Base-by-base conservation (phyloP, 202 grass and related monocot species). In the Eragrostis tef region DNA sequence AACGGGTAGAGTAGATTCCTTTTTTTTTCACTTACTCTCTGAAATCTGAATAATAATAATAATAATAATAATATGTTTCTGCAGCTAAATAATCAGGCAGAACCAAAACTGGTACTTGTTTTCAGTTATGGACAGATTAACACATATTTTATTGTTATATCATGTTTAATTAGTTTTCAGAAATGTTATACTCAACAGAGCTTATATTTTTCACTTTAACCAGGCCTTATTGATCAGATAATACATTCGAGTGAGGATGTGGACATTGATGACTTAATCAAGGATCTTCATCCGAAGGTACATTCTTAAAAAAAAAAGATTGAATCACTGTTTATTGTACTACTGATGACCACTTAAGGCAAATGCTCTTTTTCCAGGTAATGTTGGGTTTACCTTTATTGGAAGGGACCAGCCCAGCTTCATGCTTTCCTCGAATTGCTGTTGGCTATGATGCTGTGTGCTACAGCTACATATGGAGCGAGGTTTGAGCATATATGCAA, bases 401-500 rank as follows among this genome's bases (percentile, higher is more conserved):
- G 81, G 96, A 99, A 87, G 96, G 92, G 45, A 92, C 89, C 61
- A 99, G 87, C 75, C 90, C 96, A 81, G 92, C 89, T 64, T 93
- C 96, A 79, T 92, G 87, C 45, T 99, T 96, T 79, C 83, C 96
- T n/a, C 93, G 86, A 85, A 82, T 99, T 31, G 91, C 75, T 66
- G 41, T 93, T 78, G 96, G 96, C 43, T 93, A 95, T 79, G 96
- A 96, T 59, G 87, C 93, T 25, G 77, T 92, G 65, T 96, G 96
- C 87, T 99, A 99, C 74, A 99, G 88, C 87, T 95, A 95, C 81
- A 81, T 99, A 71, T 99, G 93, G 96, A 99, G 92, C 56, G 85
- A 99, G 93, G 96, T 99, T 77, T 50, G 79, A 66, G 44, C 77
- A 64, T 27, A 27, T 61, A 81, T 53, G 39, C n/a, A 63, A 79